phyloP scores from a whole-genome alignment of 2,329 filamentous ascomycete species.

The Pseudocercospora eumusae region DNA sequence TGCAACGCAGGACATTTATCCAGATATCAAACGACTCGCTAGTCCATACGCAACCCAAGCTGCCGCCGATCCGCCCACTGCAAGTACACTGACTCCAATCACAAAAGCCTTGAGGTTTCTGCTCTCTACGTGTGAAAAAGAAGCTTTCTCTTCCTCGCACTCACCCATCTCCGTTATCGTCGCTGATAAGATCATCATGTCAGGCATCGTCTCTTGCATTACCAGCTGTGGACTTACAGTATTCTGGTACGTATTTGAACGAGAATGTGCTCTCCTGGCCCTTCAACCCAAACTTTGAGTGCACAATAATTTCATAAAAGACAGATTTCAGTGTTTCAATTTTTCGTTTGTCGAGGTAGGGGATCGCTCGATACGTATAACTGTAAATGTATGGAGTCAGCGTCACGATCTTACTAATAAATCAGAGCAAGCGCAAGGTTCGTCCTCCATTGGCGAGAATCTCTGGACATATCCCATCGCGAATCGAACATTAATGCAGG shows the following conservation, averaged over 20 bases:
- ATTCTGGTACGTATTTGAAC: constrained; percentile 52
- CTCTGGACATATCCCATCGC: too few species aligned
- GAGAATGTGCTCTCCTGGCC: constrained; percentile 63
- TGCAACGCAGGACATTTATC: constrained; percentile 12
- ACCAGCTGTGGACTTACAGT: constrained; percentile 31
- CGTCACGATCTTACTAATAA: too few species aligned
- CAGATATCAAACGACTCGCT: constrained; percentile 27
- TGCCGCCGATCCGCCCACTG: constrained; percentile 28
- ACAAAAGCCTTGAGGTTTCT: constrained; percentile 52
- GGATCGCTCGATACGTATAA: constrained; percentile 55
- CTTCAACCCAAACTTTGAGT: constrained; percentile 64
- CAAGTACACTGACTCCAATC: constrained; percentile 38
- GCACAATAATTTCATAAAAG: constrained; percentile 63
- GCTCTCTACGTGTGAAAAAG: constrained; percentile 47
- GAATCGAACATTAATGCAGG: too few species aligned
- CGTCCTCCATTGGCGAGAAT: too few species aligned
- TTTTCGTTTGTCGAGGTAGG: constrained; percentile 53
- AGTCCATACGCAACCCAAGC: constrained; percentile 27
- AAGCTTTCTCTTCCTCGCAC: constrained; percentile 43
- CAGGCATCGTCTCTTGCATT: constrained; percentile 3
- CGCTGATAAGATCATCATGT: constrained; percentile 6
- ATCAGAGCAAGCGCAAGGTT: too few species aligned
- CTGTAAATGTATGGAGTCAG: too few species aligned
- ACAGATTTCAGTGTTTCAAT: constrained; percentile 55
- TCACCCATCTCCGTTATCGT: constrained; percentile 54